Conservation (phyloP, 495 filamentous ascomycete genomes). For the Tuber umbilicatum region DNA sequence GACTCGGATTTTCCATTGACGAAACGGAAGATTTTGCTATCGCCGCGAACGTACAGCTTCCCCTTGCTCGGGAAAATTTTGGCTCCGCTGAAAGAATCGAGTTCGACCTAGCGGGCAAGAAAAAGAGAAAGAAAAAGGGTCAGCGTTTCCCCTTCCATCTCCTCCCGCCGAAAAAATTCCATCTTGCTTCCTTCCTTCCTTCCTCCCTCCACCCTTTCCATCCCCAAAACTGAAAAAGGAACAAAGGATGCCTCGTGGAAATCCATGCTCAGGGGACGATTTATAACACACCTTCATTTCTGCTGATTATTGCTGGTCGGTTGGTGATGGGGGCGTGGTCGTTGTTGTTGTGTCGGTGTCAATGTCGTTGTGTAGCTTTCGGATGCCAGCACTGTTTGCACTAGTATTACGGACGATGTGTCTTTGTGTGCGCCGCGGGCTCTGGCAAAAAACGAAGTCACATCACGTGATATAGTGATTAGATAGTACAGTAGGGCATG, state of each 20-base stretch:
- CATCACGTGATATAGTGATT: slow-evolving; percentile 21
- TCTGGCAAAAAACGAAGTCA: slow-evolving; percentile 31
- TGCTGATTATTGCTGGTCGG: slow-evolving; percentile 33
- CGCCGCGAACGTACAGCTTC: slow-evolving; percentile 96
- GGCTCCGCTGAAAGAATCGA: slow-evolving; percentile 42
- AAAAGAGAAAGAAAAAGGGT: slow-evolving; percentile 10
- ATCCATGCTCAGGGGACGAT: slow-evolving; percentile 2
- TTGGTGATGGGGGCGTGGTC: slow-evolving; percentile 23
- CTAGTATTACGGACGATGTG: background rate
- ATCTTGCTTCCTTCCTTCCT: background rate
- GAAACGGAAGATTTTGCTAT: slow-evolving; percentile 99
- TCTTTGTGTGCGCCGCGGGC: slow-evolving; percentile 19
- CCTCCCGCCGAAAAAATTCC: slow-evolving; percentile 11
- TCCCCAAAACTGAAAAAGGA: slow-evolving; percentile 6
- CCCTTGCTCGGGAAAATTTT: slow-evolving; percentile 44
- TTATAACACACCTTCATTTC: slow-evolving; percentile 40
- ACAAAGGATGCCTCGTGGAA: slow-evolving; percentile 7
- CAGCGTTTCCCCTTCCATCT: slow-evolving; percentile 13
- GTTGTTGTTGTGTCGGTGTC: slow-evolving; percentile 22
- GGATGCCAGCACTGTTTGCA: slow-evolving; percentile 20
- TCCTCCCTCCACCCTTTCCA: background rate
- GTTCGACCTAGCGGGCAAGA: slow-evolving; percentile 33
- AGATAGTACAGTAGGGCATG: background rate
- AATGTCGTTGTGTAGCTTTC: slow-evolving; percentile 22
- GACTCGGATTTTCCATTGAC: slow-evolving; percentile 99